Evolutionary conservation across 805 yeast species (phyloP).

Genomic region (Candida insectorum): DNA sequence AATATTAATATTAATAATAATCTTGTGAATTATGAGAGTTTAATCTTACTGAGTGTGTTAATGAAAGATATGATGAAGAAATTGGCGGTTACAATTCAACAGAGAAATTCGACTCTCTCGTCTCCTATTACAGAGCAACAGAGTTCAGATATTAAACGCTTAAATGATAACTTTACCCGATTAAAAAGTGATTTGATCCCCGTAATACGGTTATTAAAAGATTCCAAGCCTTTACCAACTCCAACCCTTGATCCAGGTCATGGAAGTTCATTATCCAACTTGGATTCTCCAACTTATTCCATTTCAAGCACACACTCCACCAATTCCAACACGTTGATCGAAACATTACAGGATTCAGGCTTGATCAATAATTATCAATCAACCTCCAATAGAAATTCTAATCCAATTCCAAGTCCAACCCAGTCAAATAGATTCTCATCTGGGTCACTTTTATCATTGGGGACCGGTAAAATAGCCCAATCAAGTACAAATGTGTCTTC

Average conservation of each 20-base stretch:
- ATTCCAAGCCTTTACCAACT: slow-evolving; percentile 64
- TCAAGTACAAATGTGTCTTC: slow-evolving; percentile 2
- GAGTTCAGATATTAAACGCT: slow-evolving; percentile 31
- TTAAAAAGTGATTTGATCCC: slow-evolving; percentile 66
- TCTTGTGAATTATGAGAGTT: slow-evolving; percentile 34
- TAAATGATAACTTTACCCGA: slow-evolving; percentile 52
- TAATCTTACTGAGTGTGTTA: slow-evolving; percentile 30
- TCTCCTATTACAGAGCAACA: slow-evolving; percentile 12
- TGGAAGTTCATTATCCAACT: slow-evolving; percentile 10
- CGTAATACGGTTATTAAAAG: slow-evolving; percentile 57
- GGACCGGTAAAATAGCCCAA: slow-evolving; percentile 37
- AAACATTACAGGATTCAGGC: slow-evolving; percentile 10
- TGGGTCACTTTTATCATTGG: slow-evolving; percentile 37
- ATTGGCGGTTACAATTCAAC: slow-evolving; percentile 17
- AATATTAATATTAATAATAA: slow-evolving; percentile 34
- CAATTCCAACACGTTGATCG: slow-evolving; percentile 10
- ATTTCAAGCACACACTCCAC: slow-evolving; percentile 14
- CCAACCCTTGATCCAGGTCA: slow-evolving; percentile 50
- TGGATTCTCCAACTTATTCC: slow-evolving; percentile 30
- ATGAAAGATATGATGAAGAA: slow-evolving; percentile 34
- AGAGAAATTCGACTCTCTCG: slow-evolving; percentile 9
- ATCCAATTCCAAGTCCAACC: slow-evolving; percentile 21
- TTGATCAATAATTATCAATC: slow-evolving; percentile 4
- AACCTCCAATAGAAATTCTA: slow-evolving; percentile 10
- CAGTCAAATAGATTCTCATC: slow-evolving; percentile 34